Evolutionary conservation across 176 grass and related monocot species (phyloP).

Genomic region (Eragrostis curvula): DNA sequence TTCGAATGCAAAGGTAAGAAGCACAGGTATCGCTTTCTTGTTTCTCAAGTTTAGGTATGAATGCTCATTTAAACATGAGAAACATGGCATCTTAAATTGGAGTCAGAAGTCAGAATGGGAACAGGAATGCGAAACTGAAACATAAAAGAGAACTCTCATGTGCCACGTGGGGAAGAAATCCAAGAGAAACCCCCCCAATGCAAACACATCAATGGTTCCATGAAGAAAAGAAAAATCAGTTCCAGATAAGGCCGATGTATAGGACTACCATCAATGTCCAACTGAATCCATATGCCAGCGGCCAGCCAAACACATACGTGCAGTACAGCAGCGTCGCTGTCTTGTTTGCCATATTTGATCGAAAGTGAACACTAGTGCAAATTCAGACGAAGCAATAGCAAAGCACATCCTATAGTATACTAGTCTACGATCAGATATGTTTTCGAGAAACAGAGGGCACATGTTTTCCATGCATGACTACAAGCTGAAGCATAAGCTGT

Average conservation of each 20-base stretch:
- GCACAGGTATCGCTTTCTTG: neutral
- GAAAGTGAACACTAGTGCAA: neutral
- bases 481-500: too few species aligned
- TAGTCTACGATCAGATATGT: too few species aligned
- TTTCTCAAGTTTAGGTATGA: neutral
- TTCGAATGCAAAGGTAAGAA: neutral
- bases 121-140: neutral
- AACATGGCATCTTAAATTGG: neutral
- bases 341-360: too few species aligned
- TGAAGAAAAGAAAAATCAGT: neutral
- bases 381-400: neutral
- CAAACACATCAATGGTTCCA: neutral
- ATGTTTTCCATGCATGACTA: too few species aligned
- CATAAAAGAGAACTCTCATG: neutral
- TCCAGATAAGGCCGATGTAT: neutral
- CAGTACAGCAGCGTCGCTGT: neutral
- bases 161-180: neutral
- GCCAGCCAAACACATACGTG: neutral
- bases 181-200: neutral
- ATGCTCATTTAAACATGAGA: neutral
- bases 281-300: neutral
- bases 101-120: too few species aligned
- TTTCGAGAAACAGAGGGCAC: too few species aligned
- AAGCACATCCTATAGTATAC: neutral
- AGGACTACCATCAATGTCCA: neutral